These are phyloP conservation scores for Microsporum audouinii DNA, from an alignment of 2,329 filamentous ascomycete species.

Conservation along the genomic window DNA sequence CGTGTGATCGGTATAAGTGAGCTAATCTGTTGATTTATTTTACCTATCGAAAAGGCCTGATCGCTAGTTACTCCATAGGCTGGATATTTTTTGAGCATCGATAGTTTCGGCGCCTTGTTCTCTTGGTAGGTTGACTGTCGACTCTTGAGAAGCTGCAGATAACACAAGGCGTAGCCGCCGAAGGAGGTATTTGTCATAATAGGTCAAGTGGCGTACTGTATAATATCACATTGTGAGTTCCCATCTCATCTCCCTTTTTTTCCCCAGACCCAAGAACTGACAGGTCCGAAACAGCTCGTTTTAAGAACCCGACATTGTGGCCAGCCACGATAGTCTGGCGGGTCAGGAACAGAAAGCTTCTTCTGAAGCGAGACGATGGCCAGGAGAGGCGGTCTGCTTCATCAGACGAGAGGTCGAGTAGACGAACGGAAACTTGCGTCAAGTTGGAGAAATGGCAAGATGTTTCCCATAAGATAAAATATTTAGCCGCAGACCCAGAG, in stretches of 20 bases:
- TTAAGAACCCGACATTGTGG: constrained; percentile 50
- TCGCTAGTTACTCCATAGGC: constrained; percentile 21
- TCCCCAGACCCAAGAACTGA: neutral
- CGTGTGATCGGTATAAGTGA: constrained; percentile 50
- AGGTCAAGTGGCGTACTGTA: constrained; percentile 45
- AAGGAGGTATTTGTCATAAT: constrained; percentile 50
- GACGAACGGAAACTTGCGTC: no score
- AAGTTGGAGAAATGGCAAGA: no score
- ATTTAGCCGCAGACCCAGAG: no score
- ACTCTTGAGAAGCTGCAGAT: no score
- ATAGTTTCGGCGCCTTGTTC: constrained; percentile 52
- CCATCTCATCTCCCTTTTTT: neutral
- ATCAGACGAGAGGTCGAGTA: neutral
- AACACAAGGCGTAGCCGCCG: constrained; percentile 36
- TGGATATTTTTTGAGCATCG: constrained; percentile 48
- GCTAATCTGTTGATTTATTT: no score
- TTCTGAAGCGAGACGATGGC: constrained; percentile 38
- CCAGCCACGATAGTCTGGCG: constrained; percentile 49
- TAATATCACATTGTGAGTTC: constrained; percentile 43
- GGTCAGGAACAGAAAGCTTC: constrained; percentile 42
- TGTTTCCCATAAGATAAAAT: no score
- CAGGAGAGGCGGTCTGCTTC: constrained; percentile 12
- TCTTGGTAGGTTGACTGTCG: constrained; percentile 39
- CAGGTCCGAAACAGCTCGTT: constrained; percentile 35
- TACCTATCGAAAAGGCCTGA: neutral